Conservation (phyloP, 768 basidiomycete species). For the Kwoniella mangroviensis region DNA sequence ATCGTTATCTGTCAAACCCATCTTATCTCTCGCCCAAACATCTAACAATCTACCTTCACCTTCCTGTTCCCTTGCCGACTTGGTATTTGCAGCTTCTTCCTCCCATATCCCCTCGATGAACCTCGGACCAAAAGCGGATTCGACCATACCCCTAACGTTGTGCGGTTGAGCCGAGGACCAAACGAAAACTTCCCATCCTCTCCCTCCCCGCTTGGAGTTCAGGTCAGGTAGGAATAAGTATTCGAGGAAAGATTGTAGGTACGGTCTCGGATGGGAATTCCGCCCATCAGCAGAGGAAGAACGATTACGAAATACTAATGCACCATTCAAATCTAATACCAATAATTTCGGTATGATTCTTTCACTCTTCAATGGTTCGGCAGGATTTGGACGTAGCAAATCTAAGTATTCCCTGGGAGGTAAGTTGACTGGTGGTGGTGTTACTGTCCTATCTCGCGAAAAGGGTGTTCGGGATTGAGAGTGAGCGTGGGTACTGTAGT, state of each 20-base stretch:
- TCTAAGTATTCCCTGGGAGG: constrained; percentile 24
- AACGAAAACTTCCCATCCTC: constrained; percentile 55
- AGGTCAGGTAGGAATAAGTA: constrained; percentile 44
- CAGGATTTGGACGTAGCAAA: constrained; percentile 3
- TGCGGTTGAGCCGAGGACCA: constrained; percentile 56
- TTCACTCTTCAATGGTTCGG: not conserved
- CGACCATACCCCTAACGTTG: constrained; percentile 53
- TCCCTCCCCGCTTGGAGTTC: constrained; percentile 1
- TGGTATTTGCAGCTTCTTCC: constrained; percentile 14
- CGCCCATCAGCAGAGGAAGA: constrained; percentile 8
- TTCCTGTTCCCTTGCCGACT: constrained; percentile 11
- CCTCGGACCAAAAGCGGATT: constrained; percentile 40
- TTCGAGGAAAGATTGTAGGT: constrained; percentile 48
- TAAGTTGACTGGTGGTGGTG: constrained; percentile 9
- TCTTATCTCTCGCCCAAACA: constrained; percentile 54
- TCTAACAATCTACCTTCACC: constrained; percentile 51
- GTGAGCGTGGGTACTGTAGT: not conserved
- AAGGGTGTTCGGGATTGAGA: not conserved
- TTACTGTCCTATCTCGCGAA: constrained; percentile 12
- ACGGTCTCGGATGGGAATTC: constrained; percentile 44
- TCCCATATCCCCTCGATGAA: constrained; percentile 45
- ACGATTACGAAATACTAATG: constrained; percentile 45
- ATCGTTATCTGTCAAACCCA: constrained; percentile 43
- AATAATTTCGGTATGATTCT: constrained; percentile 41
- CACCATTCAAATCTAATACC: constrained; percentile 56